Base-by-base conservation (phyloP, 257 asterid genomes). In the Fraxinus cuspidata region DNA sequence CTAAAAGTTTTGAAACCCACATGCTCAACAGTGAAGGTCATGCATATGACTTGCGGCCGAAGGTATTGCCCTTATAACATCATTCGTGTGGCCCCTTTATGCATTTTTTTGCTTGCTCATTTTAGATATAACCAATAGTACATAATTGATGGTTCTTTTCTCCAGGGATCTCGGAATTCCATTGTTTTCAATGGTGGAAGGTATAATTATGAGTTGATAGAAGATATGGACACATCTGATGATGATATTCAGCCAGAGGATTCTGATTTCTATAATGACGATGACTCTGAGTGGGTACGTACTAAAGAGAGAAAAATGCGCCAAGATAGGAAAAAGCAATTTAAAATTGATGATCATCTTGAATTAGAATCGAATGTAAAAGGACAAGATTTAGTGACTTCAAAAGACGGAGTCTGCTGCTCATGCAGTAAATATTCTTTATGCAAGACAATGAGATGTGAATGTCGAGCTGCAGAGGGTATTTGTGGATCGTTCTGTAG, bases 181-280 rank as follows among this genome's bases (percentile, higher is more conserved):
- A 58, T 76, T 12, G 21, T 84, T 35, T 78, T 82, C 49, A 76
- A 73, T 71, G 83, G 86, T 74, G 89, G 86, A 72, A 56, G 71
- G 44, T 79, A 77, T 73, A 81, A 66, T 9, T 16, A 9, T 56
- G 89, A 79, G 73, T 69, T 44, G 38, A 63, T 81, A 58, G 99
- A 90, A 78, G 97, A 96, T 83, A 96, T 96, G 99, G 98, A 93
- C 51, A 93, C 90, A 70, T 89, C 99, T 2, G 96, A 92, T 68
- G 90, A 83, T 63, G 86, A 82, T 35, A 3, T 47, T 38, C 74
- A 37, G 32, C 42, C 74, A 74, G 93, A 83, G 35, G 38, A 75
- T 19, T 37, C 77, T 11, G 35, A 73, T 31, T 8, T 23, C 56
- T 71, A 60, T 3, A 73, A 65, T 11, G 90, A 81, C 25, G 85